Base-by-base conservation (phyloP, 2,329 filamentous ascomycete species). In the Fusarium coicis region DNA sequence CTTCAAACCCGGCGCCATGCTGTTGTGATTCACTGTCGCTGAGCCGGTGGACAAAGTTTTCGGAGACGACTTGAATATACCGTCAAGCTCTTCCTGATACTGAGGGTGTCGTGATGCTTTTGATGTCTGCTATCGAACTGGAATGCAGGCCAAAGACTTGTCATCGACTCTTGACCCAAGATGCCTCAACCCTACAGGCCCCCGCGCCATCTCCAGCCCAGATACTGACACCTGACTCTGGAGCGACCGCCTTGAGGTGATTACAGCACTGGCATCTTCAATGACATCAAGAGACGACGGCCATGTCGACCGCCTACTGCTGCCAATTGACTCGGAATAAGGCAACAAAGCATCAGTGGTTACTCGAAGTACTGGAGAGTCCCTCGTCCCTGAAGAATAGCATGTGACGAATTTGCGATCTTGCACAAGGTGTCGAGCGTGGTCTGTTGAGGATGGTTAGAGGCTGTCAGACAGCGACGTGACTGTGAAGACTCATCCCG, bases 41-140 rank as follows among this genome's bases (percentile, higher is more conserved):
- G 23, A 39, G 34, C 23, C 23, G 7, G 10, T 4, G 19, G 18
- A 6, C 10, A n/a, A 28, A n/a, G 23, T 8, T 19, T 14, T 54
- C 23, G 7, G 19, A 54, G 19, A 7, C 19, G 15, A 7, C 19
- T 54, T 30, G 4, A 28, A 5, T 23, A n/a, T 54, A 19, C 7
- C 10, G 15, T 14, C 19, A 28, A n/a, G 34, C 19, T 5, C 5
- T 12, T 9, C 0, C 5, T 23, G 9, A 23, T 10, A 4, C n/a
- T 23, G 2, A 18, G 3, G 10, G 19, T 4, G 4, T 9, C 23
- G 9, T 28, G 12, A 2, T 16, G 34, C 10, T 14, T 28, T 1
- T 18, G 10, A 39, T 28, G 19, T 0, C 14, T 7, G 19, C 1
- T 10, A 18, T 5, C 7, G 2, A 8, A 4, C 19, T 28, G 34